A percentile compares a stretch with the other conserved stretches of the same genome.
phyloP scores from a whole-genome alignment of 352 stramenopile genomes.

The Pythium periplocum region DNA sequence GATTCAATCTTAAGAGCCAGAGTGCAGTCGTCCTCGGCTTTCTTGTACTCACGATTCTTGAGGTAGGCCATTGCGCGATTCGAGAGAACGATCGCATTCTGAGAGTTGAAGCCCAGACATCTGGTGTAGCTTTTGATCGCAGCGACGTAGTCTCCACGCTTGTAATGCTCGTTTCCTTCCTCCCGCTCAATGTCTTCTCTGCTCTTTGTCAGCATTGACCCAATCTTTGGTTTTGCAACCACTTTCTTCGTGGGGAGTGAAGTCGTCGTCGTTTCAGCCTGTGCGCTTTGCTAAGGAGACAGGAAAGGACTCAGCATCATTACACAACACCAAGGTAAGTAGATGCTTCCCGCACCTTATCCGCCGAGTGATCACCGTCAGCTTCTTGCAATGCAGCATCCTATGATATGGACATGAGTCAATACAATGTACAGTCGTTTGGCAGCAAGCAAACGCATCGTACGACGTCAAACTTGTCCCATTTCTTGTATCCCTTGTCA shows the following conservation, averaged over 20 bases:
- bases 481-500: constrained; percentile 89
- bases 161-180: constrained; percentile 92
- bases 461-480: constrained; percentile 87
- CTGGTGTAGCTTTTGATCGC: constrained; percentile 89
- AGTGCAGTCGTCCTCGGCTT: constrained; percentile 90
- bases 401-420: constrained; percentile 10
- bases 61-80: constrained; percentile 90
- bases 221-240: not conserved
- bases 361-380: constrained; percentile 14
- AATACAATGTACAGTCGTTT: too few relatives aligned
- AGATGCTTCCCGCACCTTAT: too few relatives aligned
- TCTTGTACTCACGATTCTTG: constrained; percentile 81
- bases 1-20: constrained; percentile 73
- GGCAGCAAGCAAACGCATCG: not conserved
- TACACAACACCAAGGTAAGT: too few relatives aligned
- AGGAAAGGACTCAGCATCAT: too few relatives aligned
- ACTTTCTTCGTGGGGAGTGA: not conserved
- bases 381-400: constrained; percentile 43
- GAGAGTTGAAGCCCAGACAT: constrained; percentile 64
- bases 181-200: constrained; percentile 76
- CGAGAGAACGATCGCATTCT: constrained; percentile 74
- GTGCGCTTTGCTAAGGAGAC: too few relatives aligned
- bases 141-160: constrained; percentile 76
- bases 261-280: too few relatives aligned
- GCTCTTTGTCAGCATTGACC: constrained; percentile 10